phyloP scores from a whole-genome alignment of 106 monocot genomes.

The Dendrobium officinale region DNA sequence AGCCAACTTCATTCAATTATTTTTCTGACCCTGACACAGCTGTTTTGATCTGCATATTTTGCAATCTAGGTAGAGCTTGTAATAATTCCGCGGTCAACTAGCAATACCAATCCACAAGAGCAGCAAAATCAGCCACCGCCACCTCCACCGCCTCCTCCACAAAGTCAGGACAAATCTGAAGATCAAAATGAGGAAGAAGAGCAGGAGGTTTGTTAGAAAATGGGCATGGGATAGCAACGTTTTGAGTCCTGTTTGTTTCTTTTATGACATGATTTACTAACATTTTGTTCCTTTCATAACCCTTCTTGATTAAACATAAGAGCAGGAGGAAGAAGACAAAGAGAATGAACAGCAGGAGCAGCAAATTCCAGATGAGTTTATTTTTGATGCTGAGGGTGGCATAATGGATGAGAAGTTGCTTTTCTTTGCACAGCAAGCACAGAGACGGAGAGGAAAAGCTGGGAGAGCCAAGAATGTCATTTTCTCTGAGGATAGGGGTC shows the following conservation, averaged over 20 bases:
- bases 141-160: slow-evolving; percentile 80
- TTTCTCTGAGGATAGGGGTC: slow-evolving; percentile 92
- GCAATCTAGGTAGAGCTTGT: slow-evolving; percentile 81
- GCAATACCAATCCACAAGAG: slow-evolving; percentile 77
- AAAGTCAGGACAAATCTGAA: slow-evolving; percentile 68
- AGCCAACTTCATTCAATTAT: not conserved
- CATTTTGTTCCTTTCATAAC: slow-evolving; percentile 1
- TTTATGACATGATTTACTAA: not conserved
- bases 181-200: slow-evolving; percentile 87
- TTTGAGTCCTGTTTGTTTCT: not conserved
- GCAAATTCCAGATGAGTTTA: slow-evolving; percentile 94
- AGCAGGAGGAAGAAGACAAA: slow-evolving; percentile 68
- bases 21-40: not conserved
- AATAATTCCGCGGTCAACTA: slow-evolving; percentile 81
- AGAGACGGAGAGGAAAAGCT: slow-evolving; percentile 76
- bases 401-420: slow-evolving; percentile 93
- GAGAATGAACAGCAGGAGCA: slow-evolving; percentile 84
- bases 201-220: slow-evolving; percentile 45
- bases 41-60: not conserved
- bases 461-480: slow-evolving; percentile 99
- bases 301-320: not conserved
- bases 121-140: slow-evolving; percentile 87
- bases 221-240: not conserved
- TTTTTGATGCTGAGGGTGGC: slow-evolving; percentile 98
- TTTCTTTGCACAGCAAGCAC: slow-evolving; percentile 97